Evolutionary conservation across 2,329 filamentous ascomycete genomes (phyloP), one percentile per base, ranked within the genome.

Genomic region (Tolypocladium album): DNA sequence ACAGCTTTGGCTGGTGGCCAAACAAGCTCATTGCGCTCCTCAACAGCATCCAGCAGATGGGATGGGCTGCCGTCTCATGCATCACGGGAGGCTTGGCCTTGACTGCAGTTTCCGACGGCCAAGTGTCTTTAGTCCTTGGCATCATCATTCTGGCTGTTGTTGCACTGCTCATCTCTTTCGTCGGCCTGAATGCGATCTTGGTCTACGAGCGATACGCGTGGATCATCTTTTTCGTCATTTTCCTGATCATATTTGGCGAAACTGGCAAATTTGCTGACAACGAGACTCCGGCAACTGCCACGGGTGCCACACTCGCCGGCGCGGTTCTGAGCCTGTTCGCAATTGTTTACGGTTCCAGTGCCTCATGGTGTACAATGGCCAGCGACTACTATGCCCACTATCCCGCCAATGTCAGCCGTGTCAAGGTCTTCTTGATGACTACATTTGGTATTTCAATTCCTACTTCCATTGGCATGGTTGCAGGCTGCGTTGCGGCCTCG

Each of bases 101-200:
- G 31, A 73, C 75, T 2, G 78, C 79, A n/a, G 75, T 79, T 52
- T 75, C 74, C 2, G 68, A 74, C 50, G 75, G 76, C 31, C 68
- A 65, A n/a, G 68, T 84, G 43, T 78, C 75, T 55, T 72, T 79
- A 1, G 73, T 77, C 17, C 75, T 81, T n/a, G 80, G 81, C 17
- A 82, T 85, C 58, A 74, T 82, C 60, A 76, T 84, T 47, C 75
- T 81, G 24, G 76, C 75, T 9, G 67, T 83, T 15, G 68, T 80
- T 22, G 76, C 77, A 6, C 74, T 83, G 50, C 60, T 80, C 56
- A 75, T 84, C 27, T 80, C 79, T 1, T 79, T 83, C 65, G 75
- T 80, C 57, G 82, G 82, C 0, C 76, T 81, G 64, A 74, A 73
- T 63, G 72, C 75, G 24, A 73, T 83, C 52, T 75, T 82, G 61